phyloP scores from a whole-genome alignment of 176 grass and related monocot species.

The Avena insularis region DNA sequence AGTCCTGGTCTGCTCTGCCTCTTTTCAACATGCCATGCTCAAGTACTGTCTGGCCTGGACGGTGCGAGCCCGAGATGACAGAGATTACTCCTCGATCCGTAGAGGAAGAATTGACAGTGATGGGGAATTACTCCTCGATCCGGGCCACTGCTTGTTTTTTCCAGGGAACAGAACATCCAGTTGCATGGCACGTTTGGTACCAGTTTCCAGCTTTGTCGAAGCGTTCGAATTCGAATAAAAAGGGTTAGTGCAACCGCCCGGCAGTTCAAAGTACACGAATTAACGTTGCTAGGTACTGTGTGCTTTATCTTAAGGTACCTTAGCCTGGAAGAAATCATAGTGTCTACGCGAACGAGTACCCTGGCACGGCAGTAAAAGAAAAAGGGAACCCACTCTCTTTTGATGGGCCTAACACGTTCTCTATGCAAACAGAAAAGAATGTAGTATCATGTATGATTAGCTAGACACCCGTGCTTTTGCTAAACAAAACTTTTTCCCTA shows the following conservation, averaged over 20 bases:
- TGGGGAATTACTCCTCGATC: not conserved
- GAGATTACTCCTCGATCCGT: not conserved
- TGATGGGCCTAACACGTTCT: conserved; percentile 61
- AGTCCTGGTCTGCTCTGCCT: not conserved
- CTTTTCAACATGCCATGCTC: not conserved
- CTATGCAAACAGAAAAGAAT: conserved; percentile 9
- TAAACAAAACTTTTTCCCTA: too few species aligned
- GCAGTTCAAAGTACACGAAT: not conserved
- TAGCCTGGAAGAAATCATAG: conserved; percentile 43
- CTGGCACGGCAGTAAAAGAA: not conserved
- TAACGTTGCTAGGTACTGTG: not conserved
- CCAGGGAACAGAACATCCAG: not conserved
- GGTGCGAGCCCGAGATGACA: not conserved
- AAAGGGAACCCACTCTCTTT: conserved; percentile 40
- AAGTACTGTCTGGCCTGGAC: not conserved
- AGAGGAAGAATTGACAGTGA: not conserved
- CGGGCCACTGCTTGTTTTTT: not conserved
- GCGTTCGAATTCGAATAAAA: not conserved
- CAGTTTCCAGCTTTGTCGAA: not conserved
- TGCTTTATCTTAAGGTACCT: conserved; percentile 5
- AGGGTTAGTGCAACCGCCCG: conserved; percentile 21
- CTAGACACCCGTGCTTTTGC: not conserved
- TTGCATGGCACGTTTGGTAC: not conserved
- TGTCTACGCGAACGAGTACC: not conserved
- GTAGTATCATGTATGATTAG: not conserved